These are phyloP conservation scores for Pyrus hybrid DNA, from an alignment of 331 rosid genomes.

Conservation along the genomic window DNA sequence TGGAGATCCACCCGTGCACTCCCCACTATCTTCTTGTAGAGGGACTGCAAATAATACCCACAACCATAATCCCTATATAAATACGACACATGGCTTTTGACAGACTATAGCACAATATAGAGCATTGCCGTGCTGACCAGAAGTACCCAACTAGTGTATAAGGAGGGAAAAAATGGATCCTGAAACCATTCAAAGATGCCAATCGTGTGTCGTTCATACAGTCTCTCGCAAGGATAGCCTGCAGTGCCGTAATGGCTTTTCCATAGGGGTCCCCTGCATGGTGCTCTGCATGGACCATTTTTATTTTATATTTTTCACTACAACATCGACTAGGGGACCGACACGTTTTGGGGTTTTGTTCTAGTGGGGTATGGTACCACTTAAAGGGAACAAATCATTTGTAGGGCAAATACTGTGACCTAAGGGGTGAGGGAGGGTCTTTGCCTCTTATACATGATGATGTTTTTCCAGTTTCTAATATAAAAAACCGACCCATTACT, in stretches of 20 bases:
- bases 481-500: conserved; percentile 8
- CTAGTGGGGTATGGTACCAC: conserved; percentile 19
- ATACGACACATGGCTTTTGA: not conserved
- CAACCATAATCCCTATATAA: not conserved
- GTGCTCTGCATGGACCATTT: conserved; percentile 25
- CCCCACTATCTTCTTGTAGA: not conserved
- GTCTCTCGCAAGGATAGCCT: not conserved
- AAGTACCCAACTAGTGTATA: not conserved
- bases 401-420: conserved; percentile 4
- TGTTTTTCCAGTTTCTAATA: not conserved
- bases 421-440: not conserved
- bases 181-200: conserved; percentile 34
- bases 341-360: conserved; percentile 14
- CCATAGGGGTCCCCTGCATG: conserved; percentile 21
- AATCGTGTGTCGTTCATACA: conserved; percentile 20
- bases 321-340: conserved; percentile 2
- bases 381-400: conserved; percentile 27
- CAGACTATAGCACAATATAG: not conserved
- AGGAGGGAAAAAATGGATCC: not conserved
- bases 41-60: not conserved
- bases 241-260: conserved; percentile 36
- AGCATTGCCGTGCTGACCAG: conserved; percentile 22
- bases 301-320: no score
- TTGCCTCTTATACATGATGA: conserved; percentile 5
- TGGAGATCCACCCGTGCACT: not conserved